A percentile compares a stretch with the other conserved stretches of the same genome.
phyloP scores from a whole-genome alignment of 805 yeast genomes.

The Candida endomychidarum region DNA sequence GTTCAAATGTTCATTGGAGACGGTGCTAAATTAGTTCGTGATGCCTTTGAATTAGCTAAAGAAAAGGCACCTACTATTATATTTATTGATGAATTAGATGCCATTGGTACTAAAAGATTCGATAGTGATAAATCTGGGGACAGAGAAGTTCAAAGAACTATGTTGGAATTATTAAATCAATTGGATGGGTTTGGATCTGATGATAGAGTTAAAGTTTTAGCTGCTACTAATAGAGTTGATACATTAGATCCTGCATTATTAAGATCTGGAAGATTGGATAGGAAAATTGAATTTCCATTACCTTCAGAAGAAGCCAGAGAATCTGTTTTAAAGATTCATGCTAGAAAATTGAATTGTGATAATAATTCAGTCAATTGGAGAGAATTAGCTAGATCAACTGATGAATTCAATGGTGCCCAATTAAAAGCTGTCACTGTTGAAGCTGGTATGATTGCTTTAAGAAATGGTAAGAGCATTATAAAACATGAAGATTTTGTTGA shows the following conservation, averaged over 20 bases:
- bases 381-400: conserved; percentile 96
- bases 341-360: conserved; percentile 94
- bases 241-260: conserved; percentile 97
- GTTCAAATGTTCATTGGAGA: conserved; percentile 50
- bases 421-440: conserved; percentile 98
- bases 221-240: conserved; percentile 98
- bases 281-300: conserved; percentile 96
- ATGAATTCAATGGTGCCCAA: conserved; percentile 99
- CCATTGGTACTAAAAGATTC: conserved; percentile 47
- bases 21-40: conserved; percentile 47
- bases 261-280: conserved; percentile 95
- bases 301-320: conserved; percentile 98
- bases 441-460: conserved; percentile 98
- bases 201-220: conserved; percentile 94
- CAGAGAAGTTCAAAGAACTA: conserved; percentile 48
- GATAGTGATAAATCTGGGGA: conserved; percentile 48
- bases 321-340: conserved; percentile 93
- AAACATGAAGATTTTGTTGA: conserved; percentile 98
- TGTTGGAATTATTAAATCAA: conserved; percentile 50
- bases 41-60: conserved; percentile 47
- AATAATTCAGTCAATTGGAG: conserved; percentile 89
- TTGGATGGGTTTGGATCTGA: conserved; percentile 96
- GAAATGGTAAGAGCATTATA: conserved; percentile 88
- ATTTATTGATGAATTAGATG: conserved; percentile 48
- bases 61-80: conserved; percentile 49